phyloP scores from a whole-genome alignment of 2,329 filamentous ascomycete genomes.

The Alternaria brassicae region DNA sequence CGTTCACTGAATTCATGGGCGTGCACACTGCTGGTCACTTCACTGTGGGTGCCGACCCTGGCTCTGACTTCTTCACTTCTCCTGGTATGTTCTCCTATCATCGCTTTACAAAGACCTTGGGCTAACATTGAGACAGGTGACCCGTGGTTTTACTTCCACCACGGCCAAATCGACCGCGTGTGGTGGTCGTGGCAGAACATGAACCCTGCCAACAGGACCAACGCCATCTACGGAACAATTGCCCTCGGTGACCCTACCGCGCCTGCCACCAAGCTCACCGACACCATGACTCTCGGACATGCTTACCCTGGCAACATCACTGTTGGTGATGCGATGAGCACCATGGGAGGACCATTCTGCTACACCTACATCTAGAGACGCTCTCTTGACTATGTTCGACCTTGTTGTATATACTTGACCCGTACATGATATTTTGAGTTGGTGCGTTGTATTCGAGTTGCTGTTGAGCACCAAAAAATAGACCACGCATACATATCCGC shows the following conservation, averaged over 20 bases:
- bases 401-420: constrained; percentile 15
- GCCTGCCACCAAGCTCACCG: constrained; percentile 55
- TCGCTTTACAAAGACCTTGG: neutral
- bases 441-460: neutral
- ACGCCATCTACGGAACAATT: constrained; percentile 53
- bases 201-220: constrained; percentile 47
- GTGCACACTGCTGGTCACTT: constrained; percentile 58
- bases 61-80: constrained; percentile 55
- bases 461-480: constrained; percentile 3
- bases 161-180: constrained; percentile 56
- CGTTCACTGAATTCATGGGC: constrained; percentile 41
- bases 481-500: neutral
- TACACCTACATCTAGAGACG: constrained; percentile 51
- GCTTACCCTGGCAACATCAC: constrained; percentile 42
- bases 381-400: neutral
- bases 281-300: constrained; percentile 52
- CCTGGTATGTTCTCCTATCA: constrained; percentile 32
- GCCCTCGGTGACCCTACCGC: constrained; percentile 54
- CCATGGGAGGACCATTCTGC: constrained; percentile 56
- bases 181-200: constrained; percentile 61
- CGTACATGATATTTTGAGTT: neutral
- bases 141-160: constrained; percentile 54
- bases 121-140: constrained; percentile 42
- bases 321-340: constrained; percentile 54
- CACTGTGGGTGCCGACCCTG: constrained; percentile 53